Base-by-base conservation (phyloP, 805 yeast genomes). In the Lipomyces oligophaga region DNA sequence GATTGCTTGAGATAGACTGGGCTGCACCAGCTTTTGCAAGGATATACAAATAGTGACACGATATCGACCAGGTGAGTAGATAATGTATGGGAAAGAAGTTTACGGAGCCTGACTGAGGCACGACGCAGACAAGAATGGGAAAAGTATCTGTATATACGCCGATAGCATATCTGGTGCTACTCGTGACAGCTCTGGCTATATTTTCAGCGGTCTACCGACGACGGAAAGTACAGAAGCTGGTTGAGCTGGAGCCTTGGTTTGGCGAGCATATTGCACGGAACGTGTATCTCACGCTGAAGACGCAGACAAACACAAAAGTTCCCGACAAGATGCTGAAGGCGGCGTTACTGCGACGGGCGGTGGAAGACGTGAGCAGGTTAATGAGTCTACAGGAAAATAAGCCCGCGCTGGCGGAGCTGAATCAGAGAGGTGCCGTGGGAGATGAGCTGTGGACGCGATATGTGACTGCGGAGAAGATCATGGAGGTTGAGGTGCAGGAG, bases 341-440 rank as follows among this genome's bases (percentile, higher is more conserved):
- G 13, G 84, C 85, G 1, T 61, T 81, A 34, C 60, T 80, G 43
- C 74, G 77, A 57, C 75, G 85, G 67, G 85, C 95, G n/a, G 83
- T 89, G 6, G 97, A 90, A 67, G 84, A 88, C 8, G 72, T 93
- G 46, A 80, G 94, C 66, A 77, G 96, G 61, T 74, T 93, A 50
- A 74, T 90, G 65, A 83, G 85, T 61, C 69, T 88, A 63, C 83
- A 84, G 63, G 97, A 90, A 63, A 73, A 77, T 52, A 84, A 84
- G 64, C 81, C 81, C 4, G 78, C 74, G 46, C 76, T 87, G 60
- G 78, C 76, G 41, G 72, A 76, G 44, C 71, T 93, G 50, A 89
- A 88, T 64, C 90, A 89, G 62, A 79, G 78, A 43, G 97, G 97
- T 0, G 79, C 88, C 15, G 81, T 93, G 52, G 97, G 97, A 27